Conservation (phyloP, 1,139 yeast genomes). For the Hyphopichia burtonii region DNA sequence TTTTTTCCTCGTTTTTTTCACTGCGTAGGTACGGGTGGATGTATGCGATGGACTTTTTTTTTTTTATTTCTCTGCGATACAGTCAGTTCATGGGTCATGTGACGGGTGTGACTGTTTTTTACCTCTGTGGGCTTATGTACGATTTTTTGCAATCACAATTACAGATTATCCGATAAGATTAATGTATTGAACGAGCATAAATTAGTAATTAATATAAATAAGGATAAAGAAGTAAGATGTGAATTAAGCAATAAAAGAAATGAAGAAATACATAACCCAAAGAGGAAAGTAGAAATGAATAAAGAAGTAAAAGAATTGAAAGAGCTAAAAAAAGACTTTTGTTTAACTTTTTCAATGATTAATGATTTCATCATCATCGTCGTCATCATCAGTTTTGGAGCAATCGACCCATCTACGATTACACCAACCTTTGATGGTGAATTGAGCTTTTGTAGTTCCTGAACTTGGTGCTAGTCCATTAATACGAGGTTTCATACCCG, state of each 20-base stretch:
- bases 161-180: no score
- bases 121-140: no score
- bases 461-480: slow-evolving; percentile 40
- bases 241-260: neutral
- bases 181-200: neutral
- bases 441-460: slow-evolving; percentile 43
- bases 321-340: neutral
- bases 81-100: neutral
- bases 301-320: neutral
- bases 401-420: slow-evolving; percentile 43
- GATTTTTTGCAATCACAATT: neutral
- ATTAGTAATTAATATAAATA: neutral
- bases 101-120: slow-evolving; percentile 1
- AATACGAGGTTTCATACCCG: slow-evolving; percentile 18
- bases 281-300: neutral
- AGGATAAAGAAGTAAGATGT: neutral
- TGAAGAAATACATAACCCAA: neutral
- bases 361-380: neutral
- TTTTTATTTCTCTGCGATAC: no score
- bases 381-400: slow-evolving; percentile 5
- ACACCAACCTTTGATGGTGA: slow-evolving; percentile 55
- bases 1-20: neutral
- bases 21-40: neutral
- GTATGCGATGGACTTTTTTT: neutral
- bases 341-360: neutral